These are phyloP conservation scores for Phytophthora sojae DNA, from an alignment of 352 stramenopile genomes.

Conservation along the genomic window DNA sequence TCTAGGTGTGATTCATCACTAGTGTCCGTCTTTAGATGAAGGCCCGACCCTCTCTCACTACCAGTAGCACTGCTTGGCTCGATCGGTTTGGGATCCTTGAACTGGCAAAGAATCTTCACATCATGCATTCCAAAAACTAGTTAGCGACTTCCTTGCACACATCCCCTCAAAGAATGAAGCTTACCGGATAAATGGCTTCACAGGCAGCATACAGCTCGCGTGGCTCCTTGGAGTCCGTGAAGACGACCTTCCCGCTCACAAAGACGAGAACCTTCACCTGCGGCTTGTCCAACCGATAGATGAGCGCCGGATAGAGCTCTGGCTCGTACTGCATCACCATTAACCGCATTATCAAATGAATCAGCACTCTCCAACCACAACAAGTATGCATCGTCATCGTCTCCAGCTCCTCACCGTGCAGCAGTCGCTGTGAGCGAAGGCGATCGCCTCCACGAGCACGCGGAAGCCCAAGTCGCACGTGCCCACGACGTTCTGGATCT, in stretches of 20 bases:
- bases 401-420: slow-evolving; percentile 60
- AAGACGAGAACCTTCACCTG: slow-evolving; percentile 99
- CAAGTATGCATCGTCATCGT: neutral
- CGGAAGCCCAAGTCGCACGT: slow-evolving; percentile 76
- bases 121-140: neutral
- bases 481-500: slow-evolving; percentile 88
- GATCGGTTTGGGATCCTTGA: slow-evolving; percentile 58
- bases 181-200: slow-evolving; percentile 78
- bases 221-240: slow-evolving; percentile 94
- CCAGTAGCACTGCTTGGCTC: slow-evolving; percentile 9
- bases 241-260: slow-evolving; percentile 98
- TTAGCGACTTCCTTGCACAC: neutral
- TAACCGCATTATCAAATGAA: neutral
- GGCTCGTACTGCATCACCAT: slow-evolving; percentile 93
- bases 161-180: slow-evolving; percentile 5
- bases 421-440: slow-evolving; percentile 75
- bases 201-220: slow-evolving; percentile 87
- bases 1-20: slow-evolving; percentile 53
- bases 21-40: slow-evolving; percentile 30
- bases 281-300: slow-evolving; percentile 97
- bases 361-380: neutral
- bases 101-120: slow-evolving; percentile 68
- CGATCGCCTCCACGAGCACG: slow-evolving; percentile 84
- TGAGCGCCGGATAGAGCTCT: slow-evolving; percentile 98
- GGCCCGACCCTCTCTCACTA: neutral